phyloP scores from a whole-genome alignment of 768 basidiomycete genomes.

The Pulveroboletus frians region DNA sequence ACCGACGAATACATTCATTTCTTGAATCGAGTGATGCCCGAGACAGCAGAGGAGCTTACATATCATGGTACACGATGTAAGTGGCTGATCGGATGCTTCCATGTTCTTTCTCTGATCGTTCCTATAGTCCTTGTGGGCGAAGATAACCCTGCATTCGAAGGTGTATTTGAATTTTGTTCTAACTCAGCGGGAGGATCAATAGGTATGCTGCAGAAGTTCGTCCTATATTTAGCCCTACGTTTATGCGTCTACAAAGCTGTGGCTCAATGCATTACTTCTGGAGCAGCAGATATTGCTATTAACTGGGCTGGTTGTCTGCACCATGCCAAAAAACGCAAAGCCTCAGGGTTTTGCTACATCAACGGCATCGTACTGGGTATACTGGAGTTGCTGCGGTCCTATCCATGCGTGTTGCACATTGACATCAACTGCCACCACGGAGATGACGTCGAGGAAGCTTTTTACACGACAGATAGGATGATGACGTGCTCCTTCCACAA shows the following conservation, averaged over 20 bases:
- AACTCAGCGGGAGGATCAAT: slow-evolving; percentile 96
- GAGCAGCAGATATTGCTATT: slow-evolving; percentile 77
- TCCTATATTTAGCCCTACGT: not conserved
- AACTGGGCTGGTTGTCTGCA: slow-evolving; percentile 99
- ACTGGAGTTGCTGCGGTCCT: slow-evolving; percentile 82
- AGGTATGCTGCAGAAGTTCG: slow-evolving; percentile 41
- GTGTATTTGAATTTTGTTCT: slow-evolving; percentile 93
- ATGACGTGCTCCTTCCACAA: slow-evolving; percentile 98
- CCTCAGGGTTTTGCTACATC: slow-evolving; percentile 97
- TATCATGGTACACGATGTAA: slow-evolving; percentile 81
- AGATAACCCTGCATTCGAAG: slow-evolving; percentile 96
- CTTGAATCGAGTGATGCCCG: slow-evolving; percentile 81
- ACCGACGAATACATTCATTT: slow-evolving; percentile 98
- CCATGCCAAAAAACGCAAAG: slow-evolving; percentile 99
- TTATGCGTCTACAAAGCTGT: slow-evolving; percentile 47
- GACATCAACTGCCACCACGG: slow-evolving; percentile 99
- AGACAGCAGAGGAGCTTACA: slow-evolving; percentile 82
- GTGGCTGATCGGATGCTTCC: slow-evolving; percentile 19
- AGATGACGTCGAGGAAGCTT: slow-evolving; percentile 97
- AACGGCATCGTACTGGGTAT: slow-evolving; percentile 97
- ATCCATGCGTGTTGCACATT: slow-evolving; percentile 89
- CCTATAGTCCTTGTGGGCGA: slow-evolving; percentile 63
- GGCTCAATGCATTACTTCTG: slow-evolving; percentile 72
- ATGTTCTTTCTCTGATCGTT: slow-evolving; percentile 1
- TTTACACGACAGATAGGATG: slow-evolving; percentile 95